Percentiles rank a stretch among this genome's conserved stretches.
Evolutionary conservation across 169 alveolate species (phyloP).

Genomic region (Plasmodium berghei): DNA sequence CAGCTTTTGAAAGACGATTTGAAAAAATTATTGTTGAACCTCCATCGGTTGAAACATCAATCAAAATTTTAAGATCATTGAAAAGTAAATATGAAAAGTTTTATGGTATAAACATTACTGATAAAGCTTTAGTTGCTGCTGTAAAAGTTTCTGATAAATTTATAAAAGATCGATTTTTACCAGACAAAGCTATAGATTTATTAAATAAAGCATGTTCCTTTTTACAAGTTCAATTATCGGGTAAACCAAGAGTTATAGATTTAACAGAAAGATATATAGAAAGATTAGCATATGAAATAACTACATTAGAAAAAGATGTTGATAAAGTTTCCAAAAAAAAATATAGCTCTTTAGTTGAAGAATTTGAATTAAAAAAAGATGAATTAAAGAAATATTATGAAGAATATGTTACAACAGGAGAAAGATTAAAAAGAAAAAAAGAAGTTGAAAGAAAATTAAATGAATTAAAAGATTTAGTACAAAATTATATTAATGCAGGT

Average conservation of each 20-base stretch:
- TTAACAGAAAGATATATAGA: constrained; percentile 71
- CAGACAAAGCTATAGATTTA: constrained; percentile 82
- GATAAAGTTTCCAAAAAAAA: constrained; percentile 68
- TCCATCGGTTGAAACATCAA: constrained; percentile 66
- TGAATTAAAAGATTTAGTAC: constrained; percentile 60
- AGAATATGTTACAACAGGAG: constrained; percentile 60
- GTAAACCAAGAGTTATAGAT: constrained; percentile 68
- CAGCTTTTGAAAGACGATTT: constrained; percentile 82
- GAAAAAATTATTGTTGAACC: constrained; percentile 76
- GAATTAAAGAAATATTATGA: constrained; percentile 45
- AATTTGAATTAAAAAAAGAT: constrained; percentile 63
- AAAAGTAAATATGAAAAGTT: constrained; percentile 73
- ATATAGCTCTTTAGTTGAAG: constrained; percentile 51
- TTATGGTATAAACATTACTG: constrained; percentile 69
- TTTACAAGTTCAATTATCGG: constrained; percentile 70
- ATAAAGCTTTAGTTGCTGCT: constrained; percentile 80
- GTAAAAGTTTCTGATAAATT: constrained; percentile 76
- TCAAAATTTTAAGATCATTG: constrained; percentile 76
- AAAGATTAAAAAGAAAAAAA: constrained; percentile 53
- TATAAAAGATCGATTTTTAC: constrained; percentile 75
- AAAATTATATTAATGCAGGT: constrained; percentile 36
- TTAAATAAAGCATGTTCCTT: constrained; percentile 79
- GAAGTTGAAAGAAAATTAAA: constrained; percentile 54
- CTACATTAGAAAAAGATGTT: constrained; percentile 67
- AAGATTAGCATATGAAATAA: constrained; percentile 64